Evolutionary conservation across 148 eudicot genomes (phyloP).

Genomic region (Cornus suecica): DNA sequence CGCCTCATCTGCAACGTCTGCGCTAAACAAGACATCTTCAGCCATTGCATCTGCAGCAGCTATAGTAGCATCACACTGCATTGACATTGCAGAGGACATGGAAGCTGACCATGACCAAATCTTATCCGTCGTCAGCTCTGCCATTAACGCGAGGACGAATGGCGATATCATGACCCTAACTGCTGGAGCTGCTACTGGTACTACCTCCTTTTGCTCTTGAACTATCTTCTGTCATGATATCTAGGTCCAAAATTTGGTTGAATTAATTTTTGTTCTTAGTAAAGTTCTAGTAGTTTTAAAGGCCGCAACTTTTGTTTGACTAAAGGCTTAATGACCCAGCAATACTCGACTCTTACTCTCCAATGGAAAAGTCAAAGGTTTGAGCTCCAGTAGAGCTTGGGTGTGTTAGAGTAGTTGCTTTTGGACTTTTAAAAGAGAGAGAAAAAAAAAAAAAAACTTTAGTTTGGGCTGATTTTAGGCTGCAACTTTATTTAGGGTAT

Average conservation of each 20-base stretch:
- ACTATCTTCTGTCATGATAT: too few relatives aligned
- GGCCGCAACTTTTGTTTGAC: not conserved
- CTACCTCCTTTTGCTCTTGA: not conserved
- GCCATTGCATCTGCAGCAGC: constrained; percentile 92
- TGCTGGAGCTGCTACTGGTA: constrained; percentile 97
- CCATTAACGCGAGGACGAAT: constrained; percentile 69
- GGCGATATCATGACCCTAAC: constrained; percentile 94
- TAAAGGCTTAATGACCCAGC: too few relatives aligned
- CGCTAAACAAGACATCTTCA: constrained; percentile 43
- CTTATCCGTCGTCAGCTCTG: constrained; percentile 64
- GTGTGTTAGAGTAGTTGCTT: too few relatives aligned
- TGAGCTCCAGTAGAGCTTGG: too few relatives aligned
- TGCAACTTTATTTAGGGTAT: too few relatives aligned
- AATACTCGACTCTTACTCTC: too few relatives aligned
- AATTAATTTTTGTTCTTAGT: not conserved
- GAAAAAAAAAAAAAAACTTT: too few relatives aligned
- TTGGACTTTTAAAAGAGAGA: too few relatives aligned
- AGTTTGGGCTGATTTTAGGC: too few relatives aligned
- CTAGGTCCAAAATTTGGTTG: not conserved
- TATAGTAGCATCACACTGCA: constrained; percentile 89
- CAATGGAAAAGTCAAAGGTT: too few relatives aligned
- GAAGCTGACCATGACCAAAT: constrained; percentile 86
- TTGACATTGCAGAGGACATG: constrained; percentile 84
- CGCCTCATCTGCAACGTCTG: constrained; percentile 43
- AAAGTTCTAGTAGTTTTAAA: not conserved